These are phyloP conservation scores for Chrysosporium keratinophilum DNA, from an alignment of 2,329 filamentous ascomycete genomes.

Conservation along the genomic window DNA sequence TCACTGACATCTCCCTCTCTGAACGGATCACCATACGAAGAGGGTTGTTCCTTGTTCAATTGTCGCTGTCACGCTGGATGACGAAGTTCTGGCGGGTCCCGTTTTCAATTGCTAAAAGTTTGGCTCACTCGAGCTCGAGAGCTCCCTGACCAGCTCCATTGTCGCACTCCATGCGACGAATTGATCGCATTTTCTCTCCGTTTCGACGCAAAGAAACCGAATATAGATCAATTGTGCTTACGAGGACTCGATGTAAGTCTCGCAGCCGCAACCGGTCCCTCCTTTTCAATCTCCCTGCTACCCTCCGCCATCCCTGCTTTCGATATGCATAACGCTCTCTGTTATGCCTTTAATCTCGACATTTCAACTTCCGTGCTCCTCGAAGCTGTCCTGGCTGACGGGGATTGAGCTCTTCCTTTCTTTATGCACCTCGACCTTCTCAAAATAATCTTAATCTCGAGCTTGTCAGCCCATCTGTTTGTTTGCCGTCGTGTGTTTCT, in stretches of 20 bases:
- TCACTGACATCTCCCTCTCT: too few species aligned
- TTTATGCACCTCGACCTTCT: not conserved
- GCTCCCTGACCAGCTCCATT: not conserved
- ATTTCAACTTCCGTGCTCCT: not conserved
- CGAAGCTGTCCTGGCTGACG: not conserved
- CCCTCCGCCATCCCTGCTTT: not conserved
- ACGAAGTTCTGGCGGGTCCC: not conserved
- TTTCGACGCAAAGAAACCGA: not conserved
- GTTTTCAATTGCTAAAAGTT: not conserved
- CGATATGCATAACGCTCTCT: constrained; percentile 2
- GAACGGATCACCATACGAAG: too few species aligned
- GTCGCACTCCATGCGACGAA: not conserved
- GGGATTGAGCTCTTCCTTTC: not conserved
- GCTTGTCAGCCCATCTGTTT: not conserved
- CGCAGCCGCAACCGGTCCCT: not conserved
- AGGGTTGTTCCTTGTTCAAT: too few species aligned
- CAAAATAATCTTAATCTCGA: not conserved
- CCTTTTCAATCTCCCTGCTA: not conserved
- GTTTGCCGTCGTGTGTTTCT: not conserved
- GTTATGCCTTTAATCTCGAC: not conserved
- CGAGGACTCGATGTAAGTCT: not conserved
- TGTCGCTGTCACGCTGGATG: not conserved
- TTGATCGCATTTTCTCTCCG: not conserved
- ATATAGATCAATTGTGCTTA: not conserved
- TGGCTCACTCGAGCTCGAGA: not conserved